Evolutionary conservation across 108 stramenopile genomes (phyloP).

Genomic region (Aurantiochytrium sp.): DNA sequence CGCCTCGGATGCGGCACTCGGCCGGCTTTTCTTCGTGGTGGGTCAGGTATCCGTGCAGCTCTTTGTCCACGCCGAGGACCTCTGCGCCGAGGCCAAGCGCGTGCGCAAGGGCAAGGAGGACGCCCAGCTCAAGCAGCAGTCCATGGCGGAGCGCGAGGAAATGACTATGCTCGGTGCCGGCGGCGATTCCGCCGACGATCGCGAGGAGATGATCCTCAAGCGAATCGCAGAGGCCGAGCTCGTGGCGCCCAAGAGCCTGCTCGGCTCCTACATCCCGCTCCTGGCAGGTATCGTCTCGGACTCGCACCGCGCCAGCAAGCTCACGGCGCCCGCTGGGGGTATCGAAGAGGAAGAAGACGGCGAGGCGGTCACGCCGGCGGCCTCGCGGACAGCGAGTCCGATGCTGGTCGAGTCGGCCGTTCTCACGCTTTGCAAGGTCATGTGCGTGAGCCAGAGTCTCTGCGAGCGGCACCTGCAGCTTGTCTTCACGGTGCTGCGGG

Average conservation of each 20-base stretch:
- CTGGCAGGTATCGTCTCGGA: background rate
- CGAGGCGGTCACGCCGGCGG: background rate
- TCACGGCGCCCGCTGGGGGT: conserved; percentile 51
- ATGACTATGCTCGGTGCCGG: background rate
- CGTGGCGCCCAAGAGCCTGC: background rate
- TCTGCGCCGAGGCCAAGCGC: conserved; percentile 53
- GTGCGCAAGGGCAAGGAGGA: background rate
- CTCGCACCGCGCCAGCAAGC: conserved; percentile 49
- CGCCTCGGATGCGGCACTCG: conserved; percentile 60
- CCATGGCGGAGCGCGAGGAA: background rate
- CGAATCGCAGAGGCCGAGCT: conserved; percentile 11
- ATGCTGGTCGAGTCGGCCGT: conserved; percentile 74
- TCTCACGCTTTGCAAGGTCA: conserved; percentile 82
- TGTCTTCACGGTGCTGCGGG: conserved; percentile 79
- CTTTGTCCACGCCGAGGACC: conserved; percentile 80
- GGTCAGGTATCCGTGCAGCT: conserved; percentile 88
- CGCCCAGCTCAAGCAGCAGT: background rate
- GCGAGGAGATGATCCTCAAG: conserved; percentile 12
- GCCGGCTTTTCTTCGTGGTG: conserved; percentile 86
- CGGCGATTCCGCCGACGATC: conserved; percentile 3
- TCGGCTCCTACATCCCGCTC: background rate
- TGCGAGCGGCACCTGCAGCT: conserved; percentile 87
- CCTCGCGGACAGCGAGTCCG: background rate
- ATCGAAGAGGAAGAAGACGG: background rate
- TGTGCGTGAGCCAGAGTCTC: conserved; percentile 80